Percentiles rank a stretch among this genome's conserved stretches.
phyloP scores from a whole-genome alignment of 768 basidiomycete genomes.

The Podaxis sp. region DNA sequence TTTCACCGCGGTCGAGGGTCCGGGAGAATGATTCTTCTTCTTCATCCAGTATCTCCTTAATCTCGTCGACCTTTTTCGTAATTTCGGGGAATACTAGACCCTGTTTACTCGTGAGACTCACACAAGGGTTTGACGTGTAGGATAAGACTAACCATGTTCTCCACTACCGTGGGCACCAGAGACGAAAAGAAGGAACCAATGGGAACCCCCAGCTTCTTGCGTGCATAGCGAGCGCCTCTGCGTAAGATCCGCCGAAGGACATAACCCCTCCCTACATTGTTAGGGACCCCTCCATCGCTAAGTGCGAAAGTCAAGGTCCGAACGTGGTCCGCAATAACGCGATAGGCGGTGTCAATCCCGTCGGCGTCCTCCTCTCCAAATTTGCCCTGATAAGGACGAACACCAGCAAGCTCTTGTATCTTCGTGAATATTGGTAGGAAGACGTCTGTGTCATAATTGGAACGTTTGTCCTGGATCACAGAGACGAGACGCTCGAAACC shows the following conservation, averaged over 20 bases:
- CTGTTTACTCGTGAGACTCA: constrained; percentile 38
- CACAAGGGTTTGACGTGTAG: neutral
- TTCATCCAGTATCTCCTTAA: constrained; percentile 95
- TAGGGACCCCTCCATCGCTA: constrained; percentile 95
- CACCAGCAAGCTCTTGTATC: constrained; percentile 88
- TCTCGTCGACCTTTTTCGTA: constrained; percentile 73
- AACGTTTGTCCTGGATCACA: constrained; percentile 83
- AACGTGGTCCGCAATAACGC: constrained; percentile 95
- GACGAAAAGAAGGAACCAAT: constrained; percentile 96
- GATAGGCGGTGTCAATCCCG: constrained; percentile 96
- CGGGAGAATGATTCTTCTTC: constrained; percentile 97
- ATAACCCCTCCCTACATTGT: constrained; percentile 95
- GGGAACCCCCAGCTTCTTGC: constrained; percentile 89
- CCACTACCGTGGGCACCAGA: constrained; percentile 84
- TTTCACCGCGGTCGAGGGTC: constrained; percentile 97
- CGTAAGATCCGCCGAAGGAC: constrained; percentile 93
- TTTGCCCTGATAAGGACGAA: constrained; percentile 83
- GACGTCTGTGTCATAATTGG: constrained; percentile 98
- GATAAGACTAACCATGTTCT: constrained; percentile 70
- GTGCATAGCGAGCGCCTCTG: constrained; percentile 92
- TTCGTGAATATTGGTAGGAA: constrained; percentile 86
- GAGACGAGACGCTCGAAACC: constrained; percentile 98
- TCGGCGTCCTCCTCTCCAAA: constrained; percentile 95
- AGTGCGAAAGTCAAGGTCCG: constrained; percentile 94
- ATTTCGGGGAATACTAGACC: constrained; percentile 92